Percentiles rank a stretch among this genome's conserved stretches.
These are phyloP conservation scores for Fusarium burgessii DNA, from an alignment of 2,329 filamentous ascomycete genomes.

Conservation along the genomic window DNA sequence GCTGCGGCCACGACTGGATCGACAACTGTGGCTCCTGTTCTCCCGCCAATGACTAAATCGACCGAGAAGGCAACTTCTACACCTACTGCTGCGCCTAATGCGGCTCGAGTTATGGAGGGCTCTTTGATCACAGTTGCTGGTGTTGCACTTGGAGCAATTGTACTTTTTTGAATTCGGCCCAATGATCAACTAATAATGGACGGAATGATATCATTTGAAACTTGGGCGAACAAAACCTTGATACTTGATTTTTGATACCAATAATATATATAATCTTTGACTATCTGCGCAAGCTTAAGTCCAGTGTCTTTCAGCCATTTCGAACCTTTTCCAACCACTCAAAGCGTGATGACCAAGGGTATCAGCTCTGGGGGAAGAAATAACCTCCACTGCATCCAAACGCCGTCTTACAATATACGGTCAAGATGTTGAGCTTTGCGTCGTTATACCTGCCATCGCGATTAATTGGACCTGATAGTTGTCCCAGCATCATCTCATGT, in stretches of 20 bases:
- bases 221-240: too few relatives aligned
- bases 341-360: accelerated
- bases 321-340: too few relatives aligned
- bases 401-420: neutral
- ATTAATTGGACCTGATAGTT: neutral
- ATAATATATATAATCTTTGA: neutral
- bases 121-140: slow-evolving; percentile 6
- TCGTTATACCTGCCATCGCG: neutral
- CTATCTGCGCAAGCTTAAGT: too few relatives aligned
- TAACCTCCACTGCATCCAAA: slow-evolving; percentile 6
- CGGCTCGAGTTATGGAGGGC: neutral
- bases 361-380: neutral
- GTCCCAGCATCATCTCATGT: accelerated
- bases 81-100: slow-evolving; percentile 1
- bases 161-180: neutral
- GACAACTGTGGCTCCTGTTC: slow-evolving; percentile 12
- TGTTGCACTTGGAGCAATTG: slow-evolving; percentile 13
- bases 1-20: neutral
- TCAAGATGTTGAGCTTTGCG: neutral
- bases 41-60: slow-evolving; percentile 1
- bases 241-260: neutral
- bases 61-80: neutral
- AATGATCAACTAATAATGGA: too few relatives aligned
- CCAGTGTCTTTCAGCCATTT: too few relatives aligned
- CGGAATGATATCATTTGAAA: too few relatives aligned